Evolutionary conservation across 83 land plant genomes (phyloP), one percentile per base, ranked within the genome.

Genomic region (Picea abies): DNA sequence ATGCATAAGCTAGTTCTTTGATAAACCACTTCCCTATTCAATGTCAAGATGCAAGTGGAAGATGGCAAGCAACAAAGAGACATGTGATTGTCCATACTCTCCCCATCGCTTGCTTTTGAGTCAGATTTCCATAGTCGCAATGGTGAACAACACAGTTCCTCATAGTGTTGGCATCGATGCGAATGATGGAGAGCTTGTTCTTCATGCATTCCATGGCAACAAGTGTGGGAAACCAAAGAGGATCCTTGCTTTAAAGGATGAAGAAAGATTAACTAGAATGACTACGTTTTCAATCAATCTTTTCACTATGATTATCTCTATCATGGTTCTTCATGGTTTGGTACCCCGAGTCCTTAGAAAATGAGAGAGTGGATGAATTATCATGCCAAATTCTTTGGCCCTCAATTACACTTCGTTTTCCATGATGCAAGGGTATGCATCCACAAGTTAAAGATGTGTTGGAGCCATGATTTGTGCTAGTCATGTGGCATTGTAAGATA

Each of bases 331-430:
- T 87, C 92, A 10, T 56, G 89, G 79, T 93, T 91, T 80, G 94
- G 94, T n/a, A 76, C 82, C 16, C 52, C 87, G 35, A 93, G 84
- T 80, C 85, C 94, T 6, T 64, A 63, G 35, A 60, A 92, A 26
- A 87, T 90, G 23, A 56, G 94, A 64, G 94, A 91, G 62, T 91
- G 96, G 94, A 88, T 91, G 86, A 92, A 92, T 11, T 91, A 91
- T 72, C 96, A 93, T 84, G 92, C 85, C 7, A 73, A 86, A 68
- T 85, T 91, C 78, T 91, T 93, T 73, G 96, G 96, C 0, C 81
- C 81, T 39, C 82, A 80, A 7, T 86, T 92, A 12, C 92, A 93
- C 76, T 93, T 91, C 80, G 88, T 93, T 65, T 84, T 93, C 66
- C 91, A 93, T 79, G 93, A 93, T 35, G 88, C 93, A 41, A 90